Percentiles rank a stretch among this genome's conserved stretches.
These are phyloP conservation scores for Allantophomopsis lycopodina DNA, from an alignment of 2,329 filamentous ascomycete genomes.

Conservation along the genomic window DNA sequence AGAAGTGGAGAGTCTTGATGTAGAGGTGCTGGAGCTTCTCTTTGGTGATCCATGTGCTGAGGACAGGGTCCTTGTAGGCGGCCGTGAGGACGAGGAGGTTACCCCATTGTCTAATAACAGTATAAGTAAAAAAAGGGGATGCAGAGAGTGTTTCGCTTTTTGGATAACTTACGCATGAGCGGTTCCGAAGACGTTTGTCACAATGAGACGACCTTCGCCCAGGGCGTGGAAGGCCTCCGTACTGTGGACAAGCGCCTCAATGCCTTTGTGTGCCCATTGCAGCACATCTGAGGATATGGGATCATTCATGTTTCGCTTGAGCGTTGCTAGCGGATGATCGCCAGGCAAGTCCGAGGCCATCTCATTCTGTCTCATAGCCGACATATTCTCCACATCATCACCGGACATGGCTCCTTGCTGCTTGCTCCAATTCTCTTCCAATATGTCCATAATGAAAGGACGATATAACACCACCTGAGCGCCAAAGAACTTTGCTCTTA, in stretches of 20 bases:
- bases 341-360: too few species aligned
- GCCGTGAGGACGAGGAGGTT: constrained; percentile 87
- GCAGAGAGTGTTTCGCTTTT: too few species aligned
- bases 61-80: constrained; percentile 52
- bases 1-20: constrained; percentile 61
- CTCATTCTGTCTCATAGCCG: too few species aligned
- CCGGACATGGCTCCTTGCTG: constrained; percentile 2
- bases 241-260: constrained; percentile 64
- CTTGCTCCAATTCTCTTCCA: constrained; percentile 21
- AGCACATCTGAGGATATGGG: constrained; percentile 24
- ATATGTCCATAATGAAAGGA: constrained; percentile 49
- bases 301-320: constrained; percentile 9
- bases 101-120: constrained; percentile 62
- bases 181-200: constrained; percentile 95
- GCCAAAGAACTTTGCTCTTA: constrained; percentile 91
- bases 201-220: constrained; percentile 53
- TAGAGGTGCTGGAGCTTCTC: constrained; percentile 47
- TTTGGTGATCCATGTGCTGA: constrained; percentile 42
- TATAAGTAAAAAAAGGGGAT: too few species aligned
- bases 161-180: constrained; percentile 71
- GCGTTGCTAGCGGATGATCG: too few species aligned
- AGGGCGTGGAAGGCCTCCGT: constrained; percentile 69
- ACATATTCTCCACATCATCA: too few species aligned
- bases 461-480: constrained; percentile 82
- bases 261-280: constrained; percentile 34